phyloP scores from a whole-genome alignment of 2,329 filamentous ascomycete species.

The Ophiosphaerella herpotricha region DNA sequence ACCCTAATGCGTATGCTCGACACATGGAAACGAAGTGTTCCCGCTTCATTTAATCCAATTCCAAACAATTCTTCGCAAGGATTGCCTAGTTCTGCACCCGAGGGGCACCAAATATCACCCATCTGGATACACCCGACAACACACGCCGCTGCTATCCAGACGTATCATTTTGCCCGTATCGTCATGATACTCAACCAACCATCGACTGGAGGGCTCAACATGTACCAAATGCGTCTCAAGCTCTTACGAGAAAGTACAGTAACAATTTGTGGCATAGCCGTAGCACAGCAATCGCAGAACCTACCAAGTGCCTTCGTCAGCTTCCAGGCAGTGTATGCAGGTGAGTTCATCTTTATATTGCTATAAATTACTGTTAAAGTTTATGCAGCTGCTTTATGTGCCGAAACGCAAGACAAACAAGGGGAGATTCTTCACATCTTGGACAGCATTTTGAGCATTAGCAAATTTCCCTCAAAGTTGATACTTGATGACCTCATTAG shows the following conservation, averaged over 20 bases:
- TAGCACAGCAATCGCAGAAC: constrained; percentile 43
- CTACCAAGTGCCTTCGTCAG: constrained; percentile 35
- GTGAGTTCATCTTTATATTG: constrained; percentile 11
- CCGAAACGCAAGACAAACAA: constrained; percentile 26
- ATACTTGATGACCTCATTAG: constrained; percentile 30
- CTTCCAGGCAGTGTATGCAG: constrained; percentile 37
- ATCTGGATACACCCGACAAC: constrained; percentile 38
- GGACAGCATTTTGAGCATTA: constrained; percentile 23
- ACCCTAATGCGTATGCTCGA: constrained; percentile 55
- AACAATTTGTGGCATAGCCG: constrained; percentile 56
- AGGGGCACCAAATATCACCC: constrained; percentile 13
- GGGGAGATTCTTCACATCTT: constrained; percentile 18
- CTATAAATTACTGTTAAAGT: not conserved
- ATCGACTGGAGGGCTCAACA: constrained; percentile 54
- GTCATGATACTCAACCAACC: constrained; percentile 59
- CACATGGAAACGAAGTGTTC: constrained; percentile 54
- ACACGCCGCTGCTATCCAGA: constrained; percentile 54
- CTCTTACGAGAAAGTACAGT: constrained; percentile 53
- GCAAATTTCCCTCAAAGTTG: constrained; percentile 33
- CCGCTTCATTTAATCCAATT: constrained; percentile 51
- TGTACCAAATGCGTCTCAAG: constrained; percentile 52
- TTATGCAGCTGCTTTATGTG: constrained; percentile 21
- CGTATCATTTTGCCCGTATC: constrained; percentile 59
- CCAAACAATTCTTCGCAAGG: constrained; percentile 17
- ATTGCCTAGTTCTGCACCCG: constrained; percentile 8